These are phyloP conservation scores for Ehretia macrophylla DNA, from an alignment of 257 asterid genomes.

Conservation along the genomic window DNA sequence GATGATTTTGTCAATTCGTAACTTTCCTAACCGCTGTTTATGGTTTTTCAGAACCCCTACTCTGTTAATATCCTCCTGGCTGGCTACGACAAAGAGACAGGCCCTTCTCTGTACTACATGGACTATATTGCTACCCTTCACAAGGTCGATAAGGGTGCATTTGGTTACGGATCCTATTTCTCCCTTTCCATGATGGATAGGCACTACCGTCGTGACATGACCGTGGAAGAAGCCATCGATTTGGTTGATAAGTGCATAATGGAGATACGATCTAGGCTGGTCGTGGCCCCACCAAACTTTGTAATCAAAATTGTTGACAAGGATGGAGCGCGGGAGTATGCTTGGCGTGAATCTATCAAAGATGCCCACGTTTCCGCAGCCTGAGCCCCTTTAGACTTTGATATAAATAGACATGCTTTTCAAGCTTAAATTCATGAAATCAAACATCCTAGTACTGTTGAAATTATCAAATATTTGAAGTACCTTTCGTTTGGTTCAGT, in stretches of 20 bases:
- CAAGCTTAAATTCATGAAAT: not conserved
- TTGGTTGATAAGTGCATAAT: conserved; percentile 71
- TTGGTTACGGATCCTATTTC: conserved; percentile 91
- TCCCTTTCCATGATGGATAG: conserved; percentile 93
- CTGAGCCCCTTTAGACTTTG: conserved; percentile 16
- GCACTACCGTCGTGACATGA: conserved; percentile 81
- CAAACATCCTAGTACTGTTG: not conserved
- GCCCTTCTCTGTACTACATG: conserved; percentile 79
- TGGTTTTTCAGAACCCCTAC: conserved; percentile 66
- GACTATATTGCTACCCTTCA: conserved; percentile 88
- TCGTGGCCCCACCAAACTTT: conserved; percentile 87
- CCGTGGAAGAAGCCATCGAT: conserved; percentile 76
- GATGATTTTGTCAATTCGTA: not conserved
- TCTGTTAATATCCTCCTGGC: conserved; percentile 77
- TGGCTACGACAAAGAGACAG: conserved; percentile 85
- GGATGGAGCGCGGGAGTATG: conserved; percentile 79
- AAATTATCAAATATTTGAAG: not conserved
- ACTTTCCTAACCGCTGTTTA: not conserved
- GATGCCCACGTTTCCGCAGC: conserved; percentile 42
- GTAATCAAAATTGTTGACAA: conserved; percentile 87
- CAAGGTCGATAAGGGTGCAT: conserved; percentile 89
- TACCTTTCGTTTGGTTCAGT: not conserved
- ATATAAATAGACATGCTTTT: conserved; percentile 2
- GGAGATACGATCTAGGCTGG: conserved; percentile 82
- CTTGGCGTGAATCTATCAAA: conserved; percentile 70